Evolutionary conservation across 1,284 basidiomycete genomes (phyloP), one percentile per base, ranked within the genome.

Genomic region (Stygiomarasmius scandens): DNA sequence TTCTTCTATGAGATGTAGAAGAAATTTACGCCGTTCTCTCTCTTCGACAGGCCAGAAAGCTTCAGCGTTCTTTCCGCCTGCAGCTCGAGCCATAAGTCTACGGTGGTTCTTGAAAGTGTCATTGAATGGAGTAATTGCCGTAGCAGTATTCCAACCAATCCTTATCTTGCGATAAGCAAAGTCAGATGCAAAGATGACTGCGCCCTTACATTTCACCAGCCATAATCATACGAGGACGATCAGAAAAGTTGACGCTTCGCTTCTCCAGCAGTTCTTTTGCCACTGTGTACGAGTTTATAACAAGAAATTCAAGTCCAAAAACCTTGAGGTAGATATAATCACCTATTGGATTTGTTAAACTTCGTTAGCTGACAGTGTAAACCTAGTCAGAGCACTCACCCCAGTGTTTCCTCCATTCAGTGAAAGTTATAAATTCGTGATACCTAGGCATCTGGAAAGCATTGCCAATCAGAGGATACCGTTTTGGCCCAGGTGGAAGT

Each of bases 401-500:
- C 49, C 63, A 66, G 34, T 58, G 41, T 29, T 63, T 61, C 16
- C 44, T 48, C 63, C 65, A 65, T 22, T 63, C 34, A 4, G 47
- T 52, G 43, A 62, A 67, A 1, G 43, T 58, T n/a, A 61, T 36
- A 61, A 63, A 69, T 22, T 61, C 55, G 1, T 48, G 49, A 16
- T 61, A 49, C 2, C 50, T 20, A 5, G 65, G 65, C 25, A 63
- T 24, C 11, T 68, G 60, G 1, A 66, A 52, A 2, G 66, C n/a
- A 53, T 67, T 66, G 14, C 64, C 66, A 23, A 69, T 55, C 12
- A 69, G 5, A 19, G 65, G 66, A 1, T 58, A 54, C 11, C 56
- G 58, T 41, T 57, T 61, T 10, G 70, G 70, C 4, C 70, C 68
- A 20, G 56, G 56, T 10, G 56, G 56, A 19, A 58, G 52, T 27